Evolutionary conservation across 345 rosid species (phyloP).

Genomic region (Acer yangbiense): DNA sequence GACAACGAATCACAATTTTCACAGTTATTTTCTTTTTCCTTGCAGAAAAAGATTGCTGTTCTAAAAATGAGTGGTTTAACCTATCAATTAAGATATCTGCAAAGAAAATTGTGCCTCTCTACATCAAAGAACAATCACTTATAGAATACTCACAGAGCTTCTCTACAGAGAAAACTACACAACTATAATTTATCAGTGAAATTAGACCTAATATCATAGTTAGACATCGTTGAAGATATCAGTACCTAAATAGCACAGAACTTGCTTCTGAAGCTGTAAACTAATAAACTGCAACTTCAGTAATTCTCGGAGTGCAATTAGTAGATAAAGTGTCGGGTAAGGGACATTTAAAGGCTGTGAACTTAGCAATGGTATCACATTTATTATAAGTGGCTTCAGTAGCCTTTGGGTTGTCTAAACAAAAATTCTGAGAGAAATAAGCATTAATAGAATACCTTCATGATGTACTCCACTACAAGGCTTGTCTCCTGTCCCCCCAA

Average conservation of each 20-base stretch:
- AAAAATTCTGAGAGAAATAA: neutral
- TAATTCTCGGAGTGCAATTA: neutral
- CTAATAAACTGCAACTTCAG: neutral
- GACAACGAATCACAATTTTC: too few relatives aligned
- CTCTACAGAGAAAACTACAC: neutral
- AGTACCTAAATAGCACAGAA: too few relatives aligned
- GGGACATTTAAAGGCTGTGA: neutral
- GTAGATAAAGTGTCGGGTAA: neutral
- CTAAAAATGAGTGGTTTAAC: neutral
- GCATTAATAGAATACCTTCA: constrained; percentile 74
- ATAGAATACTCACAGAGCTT: neutral
- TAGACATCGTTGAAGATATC: neutral
- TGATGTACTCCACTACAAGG: constrained; percentile 84
- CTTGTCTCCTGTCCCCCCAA: constrained; percentile 84
- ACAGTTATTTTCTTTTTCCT: too few relatives aligned
- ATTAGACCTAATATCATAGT: neutral
- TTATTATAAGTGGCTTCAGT: neutral
- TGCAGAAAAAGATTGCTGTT: neutral
- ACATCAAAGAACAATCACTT: neutral
- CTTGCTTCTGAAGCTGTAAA: neutral
- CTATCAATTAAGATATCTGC: neutral
- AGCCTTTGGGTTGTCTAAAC: neutral
- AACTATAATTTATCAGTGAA: neutral
- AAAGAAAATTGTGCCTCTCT: neutral
- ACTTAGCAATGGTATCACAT: neutral